phyloP scores from a whole-genome alignment of 371 early-diverging fungal species.

The Homolaphlyctis polyrhiza region DNA sequence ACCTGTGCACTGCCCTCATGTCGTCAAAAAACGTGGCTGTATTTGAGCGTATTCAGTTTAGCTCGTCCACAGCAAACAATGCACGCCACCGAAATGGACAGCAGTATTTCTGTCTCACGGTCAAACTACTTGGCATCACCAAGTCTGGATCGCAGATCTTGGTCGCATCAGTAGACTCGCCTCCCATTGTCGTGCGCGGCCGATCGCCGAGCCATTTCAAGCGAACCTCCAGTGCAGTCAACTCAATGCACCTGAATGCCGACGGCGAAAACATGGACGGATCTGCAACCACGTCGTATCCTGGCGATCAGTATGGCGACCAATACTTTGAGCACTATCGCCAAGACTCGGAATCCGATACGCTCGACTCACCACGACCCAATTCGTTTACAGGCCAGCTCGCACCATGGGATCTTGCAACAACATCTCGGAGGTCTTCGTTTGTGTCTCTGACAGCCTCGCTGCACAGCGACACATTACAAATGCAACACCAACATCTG shows the following conservation, averaged over 20 bases:
- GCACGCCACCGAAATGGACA: constrained; percentile 85
- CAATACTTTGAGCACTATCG: too few relatives aligned
- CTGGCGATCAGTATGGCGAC: neutral
- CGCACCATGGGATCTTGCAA: too few relatives aligned
- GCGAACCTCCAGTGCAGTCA: neutral
- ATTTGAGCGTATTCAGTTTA: constrained; percentile 94
- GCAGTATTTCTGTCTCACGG: constrained; percentile 76
- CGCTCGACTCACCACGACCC: too few relatives aligned
- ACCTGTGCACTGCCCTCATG: constrained; percentile 16
- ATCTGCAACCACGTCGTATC: neutral
- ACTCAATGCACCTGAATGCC: neutral
- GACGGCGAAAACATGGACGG: neutral
- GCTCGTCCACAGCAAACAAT: constrained; percentile 91
- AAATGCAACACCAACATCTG: neutral
- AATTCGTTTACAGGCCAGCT: too few relatives aligned
- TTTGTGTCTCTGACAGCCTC: neutral
- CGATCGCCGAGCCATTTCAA: constrained; percentile 88
- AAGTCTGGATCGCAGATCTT: constrained; percentile 22
- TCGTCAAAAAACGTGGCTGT: constrained; percentile 30
- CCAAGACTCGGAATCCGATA: too few relatives aligned
- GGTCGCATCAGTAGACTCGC: constrained; percentile 70
- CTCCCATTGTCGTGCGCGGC: constrained; percentile 87
- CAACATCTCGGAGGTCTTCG: too few relatives aligned
- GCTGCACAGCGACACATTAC: too few relatives aligned
- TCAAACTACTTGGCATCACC: constrained; percentile 19